Evolutionary conservation across 805 yeast species (phyloP).

Genomic region (Monosporozyma servazzii): DNA sequence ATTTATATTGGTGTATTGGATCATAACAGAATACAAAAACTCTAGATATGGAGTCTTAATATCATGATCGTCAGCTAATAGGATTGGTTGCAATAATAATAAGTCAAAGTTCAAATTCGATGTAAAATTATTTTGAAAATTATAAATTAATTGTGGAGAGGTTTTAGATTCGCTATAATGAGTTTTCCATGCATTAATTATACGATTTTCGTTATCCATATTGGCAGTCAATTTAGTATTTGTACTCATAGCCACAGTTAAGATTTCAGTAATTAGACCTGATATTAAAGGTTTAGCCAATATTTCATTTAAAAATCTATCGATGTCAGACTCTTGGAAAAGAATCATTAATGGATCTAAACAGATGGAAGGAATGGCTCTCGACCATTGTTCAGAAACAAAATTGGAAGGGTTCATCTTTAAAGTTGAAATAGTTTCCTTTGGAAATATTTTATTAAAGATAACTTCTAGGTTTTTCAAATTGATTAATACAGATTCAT

Average conservation of each 20-base stretch:
- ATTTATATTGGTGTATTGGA: conserved; percentile 48
- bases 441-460: conserved; percentile 15
- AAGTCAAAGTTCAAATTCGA: conserved; percentile 51
- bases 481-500: conserved; percentile 5
- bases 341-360: conserved; percentile 65
- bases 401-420: conserved; percentile 35
- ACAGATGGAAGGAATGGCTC: conserved; percentile 68
- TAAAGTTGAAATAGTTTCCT: conserved; percentile 32
- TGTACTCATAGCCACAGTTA: conserved; percentile 63
- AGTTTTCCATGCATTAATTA: conserved; percentile 44
- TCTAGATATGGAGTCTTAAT: conserved; percentile 85
- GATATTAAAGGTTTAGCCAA: conserved; percentile 73
- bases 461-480: conserved; percentile 10
- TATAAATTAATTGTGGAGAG: conserved; percentile 55
- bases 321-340: conserved; percentile 58
- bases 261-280: conserved; percentile 66
- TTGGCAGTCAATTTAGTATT: conserved; percentile 55
- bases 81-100: conserved; percentile 71
- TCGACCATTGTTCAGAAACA: conserved; percentile 69
- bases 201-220: conserved; percentile 51
- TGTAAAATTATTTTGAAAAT: conserved; percentile 45
- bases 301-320: conserved; percentile 47
- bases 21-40: conserved; percentile 67
- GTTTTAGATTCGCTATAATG: conserved; percentile 30
- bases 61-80: conserved; percentile 76